phyloP scores from a whole-genome alignment of 2,329 filamentous ascomycete species.

The Fusarium solani-melongenae region DNA sequence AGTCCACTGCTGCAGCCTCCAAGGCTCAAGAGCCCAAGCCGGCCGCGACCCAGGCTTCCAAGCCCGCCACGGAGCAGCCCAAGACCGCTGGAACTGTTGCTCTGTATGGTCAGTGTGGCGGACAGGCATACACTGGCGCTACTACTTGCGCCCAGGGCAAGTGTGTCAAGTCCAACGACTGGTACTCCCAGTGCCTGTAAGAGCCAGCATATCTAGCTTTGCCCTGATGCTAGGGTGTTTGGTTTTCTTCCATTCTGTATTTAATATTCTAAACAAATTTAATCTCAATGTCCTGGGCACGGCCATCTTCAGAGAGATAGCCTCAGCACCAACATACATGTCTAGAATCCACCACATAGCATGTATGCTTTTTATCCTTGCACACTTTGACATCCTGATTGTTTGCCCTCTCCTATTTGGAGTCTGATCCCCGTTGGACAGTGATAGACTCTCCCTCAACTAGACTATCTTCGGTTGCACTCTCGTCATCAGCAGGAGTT shows the following conservation, averaged over 20 bases:
- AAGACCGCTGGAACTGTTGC: not conserved
- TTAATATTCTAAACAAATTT: not conserved
- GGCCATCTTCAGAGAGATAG: not conserved
- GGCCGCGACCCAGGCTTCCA: not conserved
- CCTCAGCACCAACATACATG: not conserved
- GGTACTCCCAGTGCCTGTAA: slow-evolving; percentile 2
- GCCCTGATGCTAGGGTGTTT: not conserved
- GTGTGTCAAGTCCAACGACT: slow-evolving; percentile 5
- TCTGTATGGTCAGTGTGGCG: slow-evolving; percentile 3
- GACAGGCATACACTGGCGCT: slow-evolving; percentile 1
- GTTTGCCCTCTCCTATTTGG: not conserved
- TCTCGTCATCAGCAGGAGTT: not conserved
- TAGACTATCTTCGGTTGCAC: not conserved
- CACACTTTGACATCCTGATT: not conserved
- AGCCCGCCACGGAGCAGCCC: not conserved
- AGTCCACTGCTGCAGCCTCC: not conserved
- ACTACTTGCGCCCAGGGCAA: slow-evolving; percentile 5
- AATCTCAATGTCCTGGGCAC: not conserved
- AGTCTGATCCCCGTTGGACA: not conserved
- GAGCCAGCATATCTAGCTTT: not conserved
- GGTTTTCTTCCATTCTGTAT: not conserved
- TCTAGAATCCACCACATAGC: not conserved
- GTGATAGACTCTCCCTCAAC: not conserved
- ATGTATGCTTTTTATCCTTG: not conserved
- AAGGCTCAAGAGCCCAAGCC: not conserved